A percentile compares a stretch with the other conserved stretches of the same genome.
phyloP scores from a whole-genome alignment of 768 basidiomycete genomes.

The Amanita rubescens region DNA sequence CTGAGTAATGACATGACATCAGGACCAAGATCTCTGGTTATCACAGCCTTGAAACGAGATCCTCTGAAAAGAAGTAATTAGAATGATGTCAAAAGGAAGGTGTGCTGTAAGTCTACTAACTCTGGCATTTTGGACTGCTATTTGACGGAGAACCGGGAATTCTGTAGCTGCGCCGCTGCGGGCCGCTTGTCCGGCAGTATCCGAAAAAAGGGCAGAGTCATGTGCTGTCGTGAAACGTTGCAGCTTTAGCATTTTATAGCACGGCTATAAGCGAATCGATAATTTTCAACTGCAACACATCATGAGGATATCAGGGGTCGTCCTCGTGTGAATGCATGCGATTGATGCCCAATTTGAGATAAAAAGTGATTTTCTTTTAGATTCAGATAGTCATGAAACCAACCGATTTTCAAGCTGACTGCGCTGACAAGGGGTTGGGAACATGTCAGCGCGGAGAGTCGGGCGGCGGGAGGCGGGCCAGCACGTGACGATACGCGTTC shows the following conservation, averaged over 20 bases:
- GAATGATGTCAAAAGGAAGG: not conserved
- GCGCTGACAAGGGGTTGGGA: too few species aligned
- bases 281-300: too few species aligned
- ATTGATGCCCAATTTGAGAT: not conserved
- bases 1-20: slow-evolving; percentile 54
- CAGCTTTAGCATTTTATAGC: not conserved
- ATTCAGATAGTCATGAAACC: too few species aligned
- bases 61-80: slow-evolving; percentile 8
- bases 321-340: not conserved
- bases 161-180: not conserved
- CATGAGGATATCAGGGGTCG: not conserved
- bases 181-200: not conserved
- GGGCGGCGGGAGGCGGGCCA: slow-evolving; percentile 6
- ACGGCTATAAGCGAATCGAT: too few species aligned
- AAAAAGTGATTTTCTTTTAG: not conserved
- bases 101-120: not conserved
- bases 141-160: not conserved
- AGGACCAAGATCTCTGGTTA: slow-evolving; percentile 54
- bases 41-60: slow-evolving; percentile 37
- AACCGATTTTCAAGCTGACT: too few species aligned
- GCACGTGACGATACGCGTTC: slow-evolving; percentile 34
- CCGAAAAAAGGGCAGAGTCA: not conserved
- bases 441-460: too few species aligned
- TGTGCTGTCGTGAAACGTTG: not conserved
- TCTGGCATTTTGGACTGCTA: not conserved